Evolutionary conservation across 164 flowering plant genomes (phyloP).

Genomic region (Tetracentron sinense): DNA sequence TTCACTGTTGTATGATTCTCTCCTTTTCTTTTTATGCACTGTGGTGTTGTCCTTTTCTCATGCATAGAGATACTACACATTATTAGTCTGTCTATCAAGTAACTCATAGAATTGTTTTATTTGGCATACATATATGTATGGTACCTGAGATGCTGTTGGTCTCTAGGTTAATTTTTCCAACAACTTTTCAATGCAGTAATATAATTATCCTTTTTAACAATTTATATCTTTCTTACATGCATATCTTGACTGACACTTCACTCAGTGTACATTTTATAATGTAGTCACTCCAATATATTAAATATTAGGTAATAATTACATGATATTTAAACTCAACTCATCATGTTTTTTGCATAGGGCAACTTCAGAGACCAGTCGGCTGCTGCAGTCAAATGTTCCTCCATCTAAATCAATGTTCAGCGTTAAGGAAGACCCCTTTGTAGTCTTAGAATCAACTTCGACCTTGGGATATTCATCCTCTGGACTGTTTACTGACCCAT

Average conservation of each 20-base stretch:
- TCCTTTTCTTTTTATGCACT: neutral
- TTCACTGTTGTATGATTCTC: neutral
- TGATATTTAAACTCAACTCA: neutral
- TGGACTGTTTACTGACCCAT: constrained; percentile 45
- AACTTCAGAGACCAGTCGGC: constrained; percentile 29
- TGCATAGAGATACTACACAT: too few species aligned
- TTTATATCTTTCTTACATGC: too few species aligned
- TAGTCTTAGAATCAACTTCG: constrained; percentile 46
- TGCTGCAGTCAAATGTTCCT: constrained; percentile 27
- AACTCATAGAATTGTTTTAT: neutral
- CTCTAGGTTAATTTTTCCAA: neutral
- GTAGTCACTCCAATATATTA: neutral
- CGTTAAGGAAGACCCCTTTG: constrained; percentile 66
- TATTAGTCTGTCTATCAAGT: neutral
- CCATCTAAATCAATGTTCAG: constrained; percentile 34
- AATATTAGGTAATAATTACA: neutral
- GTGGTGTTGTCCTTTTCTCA: neutral
- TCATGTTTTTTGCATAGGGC: constrained; percentile 33
- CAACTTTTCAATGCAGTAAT: neutral
- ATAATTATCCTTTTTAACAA: too few species aligned
- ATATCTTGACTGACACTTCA: neutral
- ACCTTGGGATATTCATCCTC: constrained; percentile 33
- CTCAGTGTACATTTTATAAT: neutral
- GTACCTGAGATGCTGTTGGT: neutral
- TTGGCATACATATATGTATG: neutral